Base-by-base conservation (phyloP, 352 stramenopile species). In the Salisapilia sapeloensis region DNA sequence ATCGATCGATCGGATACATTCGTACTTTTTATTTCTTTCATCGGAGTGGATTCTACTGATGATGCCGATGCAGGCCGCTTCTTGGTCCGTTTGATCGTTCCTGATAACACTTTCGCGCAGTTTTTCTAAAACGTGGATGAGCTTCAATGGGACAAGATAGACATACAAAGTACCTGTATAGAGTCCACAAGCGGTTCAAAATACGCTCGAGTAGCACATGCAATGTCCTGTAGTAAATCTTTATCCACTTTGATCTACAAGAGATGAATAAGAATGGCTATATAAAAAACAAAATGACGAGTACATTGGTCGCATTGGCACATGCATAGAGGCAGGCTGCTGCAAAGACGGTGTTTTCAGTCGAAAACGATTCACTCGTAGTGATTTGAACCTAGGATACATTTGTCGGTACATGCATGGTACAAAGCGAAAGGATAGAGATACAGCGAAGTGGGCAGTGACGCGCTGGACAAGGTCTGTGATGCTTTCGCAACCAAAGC, bases 101-200 rank as follows among this genome's bases (percentile, higher is more conserved):
- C 17, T 20, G 10, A 24, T 26, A 13, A 23, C 18, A 12, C 35
- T 37, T 4, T 32, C 14, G 6, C 44, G 37, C 8, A 50, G 16
- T 14, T 46, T 33, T 1, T 28, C 33, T 16, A 50, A 20, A 30
- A 14, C 19, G 29, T 15, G 12, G 33, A 38, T 18, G 4, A 1
- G 16, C 4, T 18, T 20, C 33, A 12, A 19, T 16, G 18, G n/a
- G n/a, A n/a, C n/a, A n/a, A n/a, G n/a, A n/a, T n/a, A n/a, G n/a
- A n/a, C n/a, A n/a, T n/a, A n/a, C n/a, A 48, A 23, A 40, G 13
- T 8, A 69, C 56, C 46, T 84, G 64, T 24, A 84, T 69, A 19
- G 64, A 78, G 6, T 57, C 64, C 13, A 84, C 60, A 30, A 84
- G 72, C 0, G 62, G 50, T 14, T 78, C 62, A 17, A 84, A 84